A percentile compares a stretch with the other conserved stretches of the same genome.
These are phyloP conservation scores for Cystobasidium pallidum DNA, from an alignment of 1,284 basidiomycete genomes.

Conservation along the genomic window DNA sequence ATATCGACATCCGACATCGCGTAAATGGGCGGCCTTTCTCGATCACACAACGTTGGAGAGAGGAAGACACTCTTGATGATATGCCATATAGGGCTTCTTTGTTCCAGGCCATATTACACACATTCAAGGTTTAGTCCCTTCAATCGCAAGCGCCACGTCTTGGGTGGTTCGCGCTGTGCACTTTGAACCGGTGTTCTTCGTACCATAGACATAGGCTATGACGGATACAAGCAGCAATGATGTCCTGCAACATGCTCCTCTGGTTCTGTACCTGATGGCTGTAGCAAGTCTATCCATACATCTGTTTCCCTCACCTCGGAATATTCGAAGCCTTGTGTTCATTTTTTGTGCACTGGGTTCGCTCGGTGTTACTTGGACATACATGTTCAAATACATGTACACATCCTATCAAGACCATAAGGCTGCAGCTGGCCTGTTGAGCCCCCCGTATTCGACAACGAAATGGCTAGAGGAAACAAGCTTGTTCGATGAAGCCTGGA, in stretches of 20 bases:
- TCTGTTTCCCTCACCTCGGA: constrained; percentile 57
- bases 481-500: constrained; percentile 70
- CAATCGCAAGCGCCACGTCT: too few relatives aligned
- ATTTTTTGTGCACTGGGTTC: constrained; percentile 43
- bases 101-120: too few relatives aligned
- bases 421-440: constrained; percentile 56
- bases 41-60: not conserved
- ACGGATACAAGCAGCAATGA: constrained; percentile 45
- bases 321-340: constrained; percentile 33
- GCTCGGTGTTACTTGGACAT: constrained; percentile 48
- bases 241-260: constrained; percentile 59
- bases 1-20: constrained; percentile 3
- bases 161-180: too few relatives aligned
- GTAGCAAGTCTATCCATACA: constrained; percentile 59
- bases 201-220: not conserved
- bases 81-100: too few relatives aligned
- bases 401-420: constrained; percentile 51
- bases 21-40: not conserved
- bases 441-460: constrained; percentile 54
- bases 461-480: constrained; percentile 66
- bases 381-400: constrained; percentile 54
- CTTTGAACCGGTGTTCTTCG: too few relatives aligned
- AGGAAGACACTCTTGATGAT: too few relatives aligned
- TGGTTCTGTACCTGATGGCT: constrained; percentile 62
- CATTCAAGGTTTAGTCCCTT: too few relatives aligned